Evolutionary conservation across 768 basidiomycete species (phyloP).

Genomic region (Phlegmacium glaucopus): DNA sequence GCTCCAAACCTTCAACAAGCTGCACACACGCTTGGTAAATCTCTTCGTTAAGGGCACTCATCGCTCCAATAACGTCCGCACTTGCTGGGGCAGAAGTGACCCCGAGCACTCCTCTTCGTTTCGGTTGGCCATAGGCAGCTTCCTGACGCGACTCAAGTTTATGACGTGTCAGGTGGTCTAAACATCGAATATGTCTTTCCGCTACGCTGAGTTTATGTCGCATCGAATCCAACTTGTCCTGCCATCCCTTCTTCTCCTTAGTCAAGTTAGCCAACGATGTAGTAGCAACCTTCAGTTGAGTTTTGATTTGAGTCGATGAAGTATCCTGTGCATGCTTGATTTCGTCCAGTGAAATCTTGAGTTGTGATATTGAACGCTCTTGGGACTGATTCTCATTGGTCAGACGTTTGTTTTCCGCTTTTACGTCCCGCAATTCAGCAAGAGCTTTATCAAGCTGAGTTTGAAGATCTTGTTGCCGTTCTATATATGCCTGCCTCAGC

Average conservation of each 20-base stretch:
- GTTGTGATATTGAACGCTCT: background rate
- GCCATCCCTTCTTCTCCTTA: constrained; percentile 13
- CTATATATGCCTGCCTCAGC: background rate
- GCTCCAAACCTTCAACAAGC: constrained; percentile 16
- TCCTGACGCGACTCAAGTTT: constrained; percentile 12
- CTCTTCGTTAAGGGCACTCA: constrained; percentile 20
- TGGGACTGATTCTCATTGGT: background rate
- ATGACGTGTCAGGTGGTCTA: constrained; percentile 11
- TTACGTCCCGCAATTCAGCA: background rate
- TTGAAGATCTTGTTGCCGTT: background rate
- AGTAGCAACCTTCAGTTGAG: background rate
- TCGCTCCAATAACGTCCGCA: constrained; percentile 14
- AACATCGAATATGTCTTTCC: constrained; percentile 8
- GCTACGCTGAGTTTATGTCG: constrained; percentile 7
- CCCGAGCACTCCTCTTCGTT: background rate
- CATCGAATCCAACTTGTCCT: constrained; percentile 15
- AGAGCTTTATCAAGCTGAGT: background rate
- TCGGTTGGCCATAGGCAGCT: constrained; percentile 3
- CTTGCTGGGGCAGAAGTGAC: constrained; percentile 10
- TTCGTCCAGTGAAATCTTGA: background rate
- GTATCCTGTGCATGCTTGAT: background rate
- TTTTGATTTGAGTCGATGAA: background rate
- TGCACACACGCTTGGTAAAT: constrained; percentile 16
- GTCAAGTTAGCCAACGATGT: background rate
- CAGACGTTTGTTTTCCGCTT: background rate